Conservation (phyloP, 768 basidiomycete species). For the Kwoniella sp. region DNA sequence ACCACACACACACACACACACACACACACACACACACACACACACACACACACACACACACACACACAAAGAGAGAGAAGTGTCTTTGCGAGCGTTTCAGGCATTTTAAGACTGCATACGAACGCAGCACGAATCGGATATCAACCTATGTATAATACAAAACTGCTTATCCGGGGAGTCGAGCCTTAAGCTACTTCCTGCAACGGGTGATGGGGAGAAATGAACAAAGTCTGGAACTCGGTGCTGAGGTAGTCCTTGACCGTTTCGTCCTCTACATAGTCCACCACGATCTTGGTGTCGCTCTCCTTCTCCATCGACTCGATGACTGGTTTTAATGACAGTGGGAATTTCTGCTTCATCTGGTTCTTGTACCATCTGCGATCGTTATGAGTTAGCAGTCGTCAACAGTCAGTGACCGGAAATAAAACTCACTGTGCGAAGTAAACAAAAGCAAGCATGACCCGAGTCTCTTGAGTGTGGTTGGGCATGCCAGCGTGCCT, state of each 20-base stretch:
- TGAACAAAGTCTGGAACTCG: slow-evolving; percentile 23
- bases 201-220: slow-evolving; percentile 13
- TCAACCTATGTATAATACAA: too few species aligned
- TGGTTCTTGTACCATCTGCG: slow-evolving; percentile 23
- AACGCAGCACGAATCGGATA: too few species aligned
- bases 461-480: slow-evolving; percentile 14
- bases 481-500: slow-evolving; percentile 30
- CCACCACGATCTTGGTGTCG: slow-evolving; percentile 14
- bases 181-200: slow-evolving; percentile 15
- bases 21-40: too few species aligned
- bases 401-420: neutral
- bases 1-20: too few species aligned
- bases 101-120: too few species aligned
- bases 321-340: slow-evolving; percentile 18
- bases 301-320: slow-evolving; percentile 13
- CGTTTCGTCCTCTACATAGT: slow-evolving; percentile 21
- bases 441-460: slow-evolving; percentile 23
- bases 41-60: too few species aligned
- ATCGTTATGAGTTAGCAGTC: neutral
- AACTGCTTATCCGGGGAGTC: too few species aligned
- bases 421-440: slow-evolving; percentile 8
- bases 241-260: slow-evolving; percentile 20
- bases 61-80: too few species aligned
- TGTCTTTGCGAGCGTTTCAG: too few species aligned
- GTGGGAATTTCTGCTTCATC: slow-evolving; percentile 12